phyloP scores from a whole-genome alignment of 106 monocot species.

The Cymbidium sinense region DNA sequence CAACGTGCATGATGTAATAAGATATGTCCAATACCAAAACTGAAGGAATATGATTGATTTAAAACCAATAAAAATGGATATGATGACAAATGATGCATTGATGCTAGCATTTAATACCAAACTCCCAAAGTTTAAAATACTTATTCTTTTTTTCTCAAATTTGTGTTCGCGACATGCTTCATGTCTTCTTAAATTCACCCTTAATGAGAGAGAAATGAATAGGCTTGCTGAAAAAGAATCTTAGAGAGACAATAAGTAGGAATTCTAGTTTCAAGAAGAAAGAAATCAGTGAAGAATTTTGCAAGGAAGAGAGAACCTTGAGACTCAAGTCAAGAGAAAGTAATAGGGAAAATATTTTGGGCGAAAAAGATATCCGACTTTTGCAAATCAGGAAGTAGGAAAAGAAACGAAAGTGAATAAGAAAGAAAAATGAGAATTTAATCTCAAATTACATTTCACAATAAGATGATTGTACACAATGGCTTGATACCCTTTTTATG shows the following conservation, averaged over 20 bases:
- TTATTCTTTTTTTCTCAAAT: background rate
- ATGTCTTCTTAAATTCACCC: background rate
- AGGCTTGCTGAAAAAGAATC: background rate
- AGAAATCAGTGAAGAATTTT: background rate
- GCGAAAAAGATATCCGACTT: background rate
- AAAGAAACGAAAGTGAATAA: background rate
- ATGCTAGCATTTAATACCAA: background rate
- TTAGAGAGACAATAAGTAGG: background rate
- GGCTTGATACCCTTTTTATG: background rate
- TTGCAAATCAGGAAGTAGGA: background rate
- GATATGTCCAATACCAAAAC: background rate
- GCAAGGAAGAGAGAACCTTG: background rate
- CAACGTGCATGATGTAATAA: background rate
- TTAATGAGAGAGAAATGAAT: background rate
- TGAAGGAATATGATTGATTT: background rate
- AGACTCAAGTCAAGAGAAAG: background rate
- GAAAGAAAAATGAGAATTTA: background rate
- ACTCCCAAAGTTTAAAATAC: background rate
- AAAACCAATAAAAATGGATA: background rate
- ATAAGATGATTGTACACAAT: background rate
- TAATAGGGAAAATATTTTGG: background rate
- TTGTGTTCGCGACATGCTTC: background rate
- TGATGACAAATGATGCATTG: background rate
- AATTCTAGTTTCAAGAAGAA: background rate
- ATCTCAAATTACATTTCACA: background rate